Evolutionary conservation across 306 rosid species (phyloP), one percentile per base, ranked within the genome.

Genomic region (Astragalus membranaceus): DNA sequence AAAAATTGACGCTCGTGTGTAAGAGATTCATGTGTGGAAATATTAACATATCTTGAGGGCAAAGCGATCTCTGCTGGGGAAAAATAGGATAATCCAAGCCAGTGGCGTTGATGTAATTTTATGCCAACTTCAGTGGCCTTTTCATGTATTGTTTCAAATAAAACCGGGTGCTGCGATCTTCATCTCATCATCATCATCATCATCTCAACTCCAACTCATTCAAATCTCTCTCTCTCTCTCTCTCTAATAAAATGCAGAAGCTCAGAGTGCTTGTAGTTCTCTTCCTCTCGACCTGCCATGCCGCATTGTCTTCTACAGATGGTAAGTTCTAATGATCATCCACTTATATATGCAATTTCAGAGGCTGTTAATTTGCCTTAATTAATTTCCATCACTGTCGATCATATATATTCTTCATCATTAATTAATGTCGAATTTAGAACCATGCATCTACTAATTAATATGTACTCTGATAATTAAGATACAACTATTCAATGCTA

Each of bases 61-160:
- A 20, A 20, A 20, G 23, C 23, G 23, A 20, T 20, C 23, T 20
- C 23, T 20, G 23, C 23, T 20, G 23, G 23, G 23, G 23, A 20
- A 2, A 20, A 20, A 20, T 20, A 20, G 56, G 16, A 78, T 51
- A 35, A 9, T 72, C 78, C 54, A 2, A 8, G 41, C 11, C 11
- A 64, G 80, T 90, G 91, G 85, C 82, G 86, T 65, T 65, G 17
- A 30, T 58, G 89, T 88, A 47, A 48, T 82, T 84, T 50, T 16
- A 26, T 0, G 3, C 17, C 5, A 59, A 79, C 29, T 1, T 58
- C 46, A 59, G 76, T 70, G 89, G 81, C 66, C 11, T 75, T 86
- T 62, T 49, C 67, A 63, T 67, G 6, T 1, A 43, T n/a, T 1
- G 68, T 43, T 60, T 76, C 75, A 50, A 64, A 82, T 90, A 88